Percentiles rank a stretch among this genome's conserved stretches.
These are phyloP conservation scores for Phytopythium helicoides DNA, from an alignment of 352 stramenopile genomes.

Conservation along the genomic window DNA sequence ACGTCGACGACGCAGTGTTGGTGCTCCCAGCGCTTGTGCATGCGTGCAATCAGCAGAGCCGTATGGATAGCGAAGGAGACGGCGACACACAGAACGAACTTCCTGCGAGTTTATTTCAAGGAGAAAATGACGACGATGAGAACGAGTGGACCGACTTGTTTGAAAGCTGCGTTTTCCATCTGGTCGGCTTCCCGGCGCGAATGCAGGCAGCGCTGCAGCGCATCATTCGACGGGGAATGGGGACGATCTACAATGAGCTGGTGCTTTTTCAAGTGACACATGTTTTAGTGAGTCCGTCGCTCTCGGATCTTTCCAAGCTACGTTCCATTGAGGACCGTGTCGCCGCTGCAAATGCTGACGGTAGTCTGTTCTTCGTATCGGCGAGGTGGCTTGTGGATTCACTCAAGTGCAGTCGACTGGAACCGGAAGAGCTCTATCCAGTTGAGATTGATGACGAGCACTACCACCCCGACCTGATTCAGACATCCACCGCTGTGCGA, in stretches of 20 bases:
- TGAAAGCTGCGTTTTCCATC: conserved; percentile 58
- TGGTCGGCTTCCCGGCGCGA: conserved; percentile 50
- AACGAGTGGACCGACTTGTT: conserved; percentile 55
- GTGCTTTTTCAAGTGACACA: conserved; percentile 60
- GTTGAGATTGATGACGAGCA: conserved; percentile 47
- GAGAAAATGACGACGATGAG: conserved; percentile 10
- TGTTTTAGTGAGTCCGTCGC: conserved; percentile 56
- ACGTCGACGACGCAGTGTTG: conserved; percentile 29
- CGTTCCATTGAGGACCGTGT: conserved; percentile 30
- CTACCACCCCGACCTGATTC: conserved; percentile 2
- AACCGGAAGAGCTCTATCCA: conserved; percentile 65
- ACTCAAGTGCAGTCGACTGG: conserved; percentile 41
- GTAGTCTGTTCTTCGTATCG: conserved; percentile 50
- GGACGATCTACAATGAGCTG: conserved; percentile 64
- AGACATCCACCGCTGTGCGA: neutral
- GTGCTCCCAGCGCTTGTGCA: conserved; percentile 26
- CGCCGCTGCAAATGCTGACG: conserved; percentile 19
- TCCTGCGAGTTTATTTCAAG: neutral
- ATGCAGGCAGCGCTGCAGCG: conserved; percentile 38
- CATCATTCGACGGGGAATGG: conserved; percentile 64
- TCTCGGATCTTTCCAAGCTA: conserved; percentile 33
- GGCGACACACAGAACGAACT: neutral
- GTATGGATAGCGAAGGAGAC: neutral
- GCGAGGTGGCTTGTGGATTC: conserved; percentile 65
- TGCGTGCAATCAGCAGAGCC: conserved; percentile 9